Conservation (phyloP, 106 monocot genomes). For the Acorus calamus region DNA sequence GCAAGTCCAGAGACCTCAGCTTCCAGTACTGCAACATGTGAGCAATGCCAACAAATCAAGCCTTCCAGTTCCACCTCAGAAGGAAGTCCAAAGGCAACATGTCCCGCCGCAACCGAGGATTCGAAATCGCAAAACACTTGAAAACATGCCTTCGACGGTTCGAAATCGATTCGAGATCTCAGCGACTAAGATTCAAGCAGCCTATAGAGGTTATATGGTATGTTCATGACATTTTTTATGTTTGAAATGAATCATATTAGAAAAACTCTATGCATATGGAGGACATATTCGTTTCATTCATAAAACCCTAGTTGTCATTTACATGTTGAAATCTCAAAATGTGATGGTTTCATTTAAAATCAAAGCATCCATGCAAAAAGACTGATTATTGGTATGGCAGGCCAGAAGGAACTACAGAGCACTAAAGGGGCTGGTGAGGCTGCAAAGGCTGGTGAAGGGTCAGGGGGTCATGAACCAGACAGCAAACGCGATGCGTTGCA, state of each 20-base stretch:
- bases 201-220: slow-evolving; percentile 73
- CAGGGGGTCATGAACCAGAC: slow-evolving; percentile 62
- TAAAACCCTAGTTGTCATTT: background rate
- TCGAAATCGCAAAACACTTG: slow-evolving; percentile 9
- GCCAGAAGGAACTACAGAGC: slow-evolving; percentile 58
- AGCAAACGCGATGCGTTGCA: slow-evolving; percentile 49
- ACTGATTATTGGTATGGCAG: slow-evolving; percentile 13
- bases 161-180: slow-evolving; percentile 8
- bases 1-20: background rate
- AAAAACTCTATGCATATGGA: too few species aligned
- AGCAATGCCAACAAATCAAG: too few species aligned
- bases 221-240: background rate
- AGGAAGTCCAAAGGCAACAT: slow-evolving; percentile 1
- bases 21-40: too few species aligned
- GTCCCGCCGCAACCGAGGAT: slow-evolving; percentile 4
- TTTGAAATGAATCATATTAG: background rate
- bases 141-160: slow-evolving; percentile 7
- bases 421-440: slow-evolving; percentile 54
- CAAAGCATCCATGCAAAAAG: too few species aligned
- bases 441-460: slow-evolving; percentile 58
- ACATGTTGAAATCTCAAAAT: background rate
- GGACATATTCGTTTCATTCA: background rate
- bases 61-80: background rate
- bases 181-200: slow-evolving; percentile 69
- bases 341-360: background rate